Evolutionary conservation across 2,329 filamentous ascomycete species (phyloP).

Genomic region (Trichoderma atrobrunneum): DNA sequence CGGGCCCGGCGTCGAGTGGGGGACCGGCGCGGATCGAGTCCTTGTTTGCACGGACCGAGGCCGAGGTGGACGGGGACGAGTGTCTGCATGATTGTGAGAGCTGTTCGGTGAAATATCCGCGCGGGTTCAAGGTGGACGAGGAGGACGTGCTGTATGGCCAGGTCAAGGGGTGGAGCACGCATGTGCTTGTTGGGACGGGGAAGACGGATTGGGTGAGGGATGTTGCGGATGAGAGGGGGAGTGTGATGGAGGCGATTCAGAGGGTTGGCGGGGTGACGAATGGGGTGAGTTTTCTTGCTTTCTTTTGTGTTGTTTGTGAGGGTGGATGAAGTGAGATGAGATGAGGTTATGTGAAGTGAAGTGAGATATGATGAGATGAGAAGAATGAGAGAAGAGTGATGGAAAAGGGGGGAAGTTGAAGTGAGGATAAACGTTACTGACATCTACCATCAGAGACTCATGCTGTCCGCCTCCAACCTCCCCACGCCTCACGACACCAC

Average conservation of each 20-base stretch:
- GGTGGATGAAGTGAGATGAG: not conserved
- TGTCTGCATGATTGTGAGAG: slow-evolving; percentile 83
- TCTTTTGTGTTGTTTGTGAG: not conserved
- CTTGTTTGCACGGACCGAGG: slow-evolving; percentile 73
- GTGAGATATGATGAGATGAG: not conserved
- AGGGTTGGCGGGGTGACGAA: slow-evolving; percentile 59
- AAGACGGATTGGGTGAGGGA: slow-evolving; percentile 93
- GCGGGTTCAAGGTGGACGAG: slow-evolving; percentile 69
- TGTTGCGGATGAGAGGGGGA: slow-evolving; percentile 82
- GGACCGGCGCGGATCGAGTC: slow-evolving; percentile 33
- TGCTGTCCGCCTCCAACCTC: slow-evolving; percentile 91
- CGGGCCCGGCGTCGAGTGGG: not conserved
- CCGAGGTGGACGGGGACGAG: slow-evolving; percentile 80
- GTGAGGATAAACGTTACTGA: not conserved
- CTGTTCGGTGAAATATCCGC: slow-evolving; percentile 77
- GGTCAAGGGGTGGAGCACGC: slow-evolving; percentile 83
- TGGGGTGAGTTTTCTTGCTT: slow-evolving; percentile 53
- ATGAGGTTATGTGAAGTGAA: not conserved
- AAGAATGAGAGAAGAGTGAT: not conserved
- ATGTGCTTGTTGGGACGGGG: slow-evolving; percentile 89
- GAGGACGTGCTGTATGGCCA: slow-evolving; percentile 78
- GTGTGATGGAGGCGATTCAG: slow-evolving; percentile 74
- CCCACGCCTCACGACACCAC: slow-evolving; percentile 67
- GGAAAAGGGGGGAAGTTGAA: too few relatives aligned
- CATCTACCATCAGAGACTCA: slow-evolving; percentile 60